phyloP scores from a whole-genome alignment of 176 grass and related monocot genomes.

The Zea mays region DNA sequence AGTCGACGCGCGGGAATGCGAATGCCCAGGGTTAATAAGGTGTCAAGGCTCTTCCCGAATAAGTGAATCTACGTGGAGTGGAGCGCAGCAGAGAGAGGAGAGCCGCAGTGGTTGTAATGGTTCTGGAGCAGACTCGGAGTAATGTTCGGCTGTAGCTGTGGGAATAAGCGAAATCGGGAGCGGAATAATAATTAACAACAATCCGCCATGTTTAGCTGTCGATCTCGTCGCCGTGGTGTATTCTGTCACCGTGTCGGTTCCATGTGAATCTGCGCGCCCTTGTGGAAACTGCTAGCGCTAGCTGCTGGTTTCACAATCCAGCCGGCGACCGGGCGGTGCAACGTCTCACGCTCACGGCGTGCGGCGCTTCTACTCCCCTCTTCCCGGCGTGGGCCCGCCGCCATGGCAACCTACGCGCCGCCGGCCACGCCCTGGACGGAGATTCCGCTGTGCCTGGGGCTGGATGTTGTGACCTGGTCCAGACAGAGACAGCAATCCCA shows the following conservation, averaged over 20 bases:
- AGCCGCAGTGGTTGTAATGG: conserved; percentile 12
- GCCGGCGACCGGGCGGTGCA: no score
- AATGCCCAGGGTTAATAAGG: conserved; percentile 4
- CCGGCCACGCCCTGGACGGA: neutral
- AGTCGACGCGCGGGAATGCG: conserved; percentile 40
- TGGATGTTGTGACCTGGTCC: no score
- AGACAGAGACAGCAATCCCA: no score
- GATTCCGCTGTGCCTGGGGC: neutral
- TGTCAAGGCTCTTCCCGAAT: neutral
- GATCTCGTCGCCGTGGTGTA: neutral
- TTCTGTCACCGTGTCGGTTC: neutral
- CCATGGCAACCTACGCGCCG: neutral
- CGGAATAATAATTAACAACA: neutral
- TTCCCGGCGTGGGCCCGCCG: neutral
- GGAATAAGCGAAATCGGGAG: neutral
- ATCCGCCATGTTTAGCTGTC: neutral
- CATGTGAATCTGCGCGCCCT: neutral
- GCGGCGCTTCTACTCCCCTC: neutral
- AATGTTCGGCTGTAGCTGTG: neutral
- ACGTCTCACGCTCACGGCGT: no score
- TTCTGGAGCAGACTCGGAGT: neutral
- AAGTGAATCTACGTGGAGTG: neutral
- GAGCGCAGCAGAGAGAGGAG: conserved; percentile 5
- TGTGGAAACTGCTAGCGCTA: neutral
- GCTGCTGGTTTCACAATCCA: no score